These are phyloP conservation scores for Cyberlindnera lachancei DNA, from an alignment of 805 yeast species.

Conservation along the genomic window DNA sequence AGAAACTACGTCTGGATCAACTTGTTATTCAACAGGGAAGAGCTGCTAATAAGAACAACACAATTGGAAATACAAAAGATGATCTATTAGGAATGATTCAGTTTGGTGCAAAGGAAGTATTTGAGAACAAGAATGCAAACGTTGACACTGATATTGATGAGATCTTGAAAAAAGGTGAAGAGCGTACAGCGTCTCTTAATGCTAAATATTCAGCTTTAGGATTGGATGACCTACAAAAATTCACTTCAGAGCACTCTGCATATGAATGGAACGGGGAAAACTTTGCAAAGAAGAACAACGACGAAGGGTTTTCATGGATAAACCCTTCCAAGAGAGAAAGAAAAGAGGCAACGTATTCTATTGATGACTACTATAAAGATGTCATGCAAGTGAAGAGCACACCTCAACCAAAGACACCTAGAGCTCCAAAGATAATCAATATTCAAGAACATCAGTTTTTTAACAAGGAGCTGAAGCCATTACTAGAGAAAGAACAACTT, in stretches of 20 bases:
- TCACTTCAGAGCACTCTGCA: conserved; percentile 80
- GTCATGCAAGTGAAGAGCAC: conserved; percentile 39
- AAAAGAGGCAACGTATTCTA: conserved; percentile 70
- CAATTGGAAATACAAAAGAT: conserved; percentile 62
- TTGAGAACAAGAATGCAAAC: conserved; percentile 40
- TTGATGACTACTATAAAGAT: conserved; percentile 71
- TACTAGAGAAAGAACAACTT: conserved; percentile 59
- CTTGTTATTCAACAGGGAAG: conserved; percentile 93
- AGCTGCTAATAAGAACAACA: conserved; percentile 38
- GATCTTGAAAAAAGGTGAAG: conserved; percentile 73
- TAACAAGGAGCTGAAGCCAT: conserved; percentile 41
- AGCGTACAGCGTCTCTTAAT: conserved; percentile 70
- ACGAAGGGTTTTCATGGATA: conserved; percentile 48
- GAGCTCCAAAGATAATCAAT: conserved; percentile 56
- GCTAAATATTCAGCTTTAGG: conserved; percentile 82
- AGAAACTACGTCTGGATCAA: conserved; percentile 85
- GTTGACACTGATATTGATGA: conserved; percentile 68
- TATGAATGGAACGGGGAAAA: conserved; percentile 96
- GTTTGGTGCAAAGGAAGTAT: conserved; percentile 88
- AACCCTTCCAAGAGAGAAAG: conserved; percentile 72
- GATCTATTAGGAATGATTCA: conserved; percentile 93
- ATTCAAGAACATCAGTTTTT: conserved; percentile 73
- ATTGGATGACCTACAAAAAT: conserved; percentile 86
- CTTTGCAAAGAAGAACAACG: conserved; percentile 35
- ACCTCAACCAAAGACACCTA: conserved; percentile 37